Base-by-base conservation (phyloP, 2,329 filamentous ascomycete genomes). In the Ambrosiella xylebori region DNA sequence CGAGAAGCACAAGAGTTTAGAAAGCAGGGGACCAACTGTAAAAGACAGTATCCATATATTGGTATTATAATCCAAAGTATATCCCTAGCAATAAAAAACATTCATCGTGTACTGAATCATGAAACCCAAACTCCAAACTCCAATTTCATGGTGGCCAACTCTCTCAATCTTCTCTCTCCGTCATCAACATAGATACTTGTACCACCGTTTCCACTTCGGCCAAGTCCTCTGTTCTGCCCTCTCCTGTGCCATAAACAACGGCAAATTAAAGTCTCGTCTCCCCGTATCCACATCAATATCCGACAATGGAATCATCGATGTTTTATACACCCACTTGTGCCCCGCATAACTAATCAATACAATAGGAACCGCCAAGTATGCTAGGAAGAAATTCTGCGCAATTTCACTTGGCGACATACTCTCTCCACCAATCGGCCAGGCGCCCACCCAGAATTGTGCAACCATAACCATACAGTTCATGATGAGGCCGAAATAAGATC, bases 231-330 rank as follows among this genome's bases (percentile, higher is more conserved):
- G 75, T 72, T 96, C 89, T 56, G 85, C 84, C 44, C 76, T 72
- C 73, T 96, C 91, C 68, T 95, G 85, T 47, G 83, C 82, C 54
- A 94, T 74, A 54, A 97, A 71, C 61, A 86, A 80, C 36, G 82
- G 80, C 50, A 96, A 71, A 67, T 95, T 90, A 59, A 96, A 78
- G 66, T 95, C 88, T 35, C 90, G 76, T 36, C 89, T 81, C 1
- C 91, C 91, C 0, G 89, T 95, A 61, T 85, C 80, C 62, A 96
- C 71, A 69, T 96, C 90, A 82, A 96, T 94, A 62, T 94, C 84
- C 55, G 76, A 74, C 39, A 78, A 71, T 15, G 77, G 74, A 49
- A 95, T 76, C 59, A 88, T 75, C 1, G 74, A 71, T 1, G 89
- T 94, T 59, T 75, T 76, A 67, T 80, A 86, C 69, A 75, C 85